Evolutionary conservation across 2,329 filamentous ascomycete genomes (phyloP), one percentile per base, ranked within the genome.

Genomic region (Aschersonia sp.): DNA sequence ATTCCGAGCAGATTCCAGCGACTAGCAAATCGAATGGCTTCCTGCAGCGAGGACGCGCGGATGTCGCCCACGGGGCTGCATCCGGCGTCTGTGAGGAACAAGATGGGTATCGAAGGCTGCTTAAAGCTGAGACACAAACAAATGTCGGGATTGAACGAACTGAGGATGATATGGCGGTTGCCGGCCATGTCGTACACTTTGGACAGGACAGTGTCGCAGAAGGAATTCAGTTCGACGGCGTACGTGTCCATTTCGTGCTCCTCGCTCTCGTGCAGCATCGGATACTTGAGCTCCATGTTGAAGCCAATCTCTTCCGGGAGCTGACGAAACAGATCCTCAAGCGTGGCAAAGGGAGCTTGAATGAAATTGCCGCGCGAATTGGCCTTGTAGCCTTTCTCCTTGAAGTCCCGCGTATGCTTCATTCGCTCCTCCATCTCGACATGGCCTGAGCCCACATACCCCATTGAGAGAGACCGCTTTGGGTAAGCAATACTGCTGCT

Each of bases 231-330:
- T 67, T 98, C 92, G 44, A 97, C 86, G 0, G 88, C 89, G 60
- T 95, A 95, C 3, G 86, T 85, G 62, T 96, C 91, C 89, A 97
- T 96, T 56, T 94, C 88, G 55, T 96, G 85, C 62, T 94, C 86
- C 64, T 96, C 88, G 50, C 81, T 87, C 71, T 98, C 94, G 62
- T 91, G 84, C 42, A 98, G 78, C 89, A 97, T 97, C 4, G 92
- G 92, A 61, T 98, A 98, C 67, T 98, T 97, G 77, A 98, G 85
- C 70, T 98, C 92, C 56, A 98, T 94, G 65, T 98, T 97, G 75
- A 98, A 98, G 10, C 92, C 89, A 29, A 94, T 85, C 10, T 78
- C 74, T 52, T 84, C 77, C 0, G 89, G 88, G 0, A 98, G 70
- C 59, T 89, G 83, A 57, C 78, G 77, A 68, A 98, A 96, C 61